phyloP scores from a whole-genome alignment of 2,329 filamentous ascomycete species.

The Fusarium xyrophilum region DNA sequence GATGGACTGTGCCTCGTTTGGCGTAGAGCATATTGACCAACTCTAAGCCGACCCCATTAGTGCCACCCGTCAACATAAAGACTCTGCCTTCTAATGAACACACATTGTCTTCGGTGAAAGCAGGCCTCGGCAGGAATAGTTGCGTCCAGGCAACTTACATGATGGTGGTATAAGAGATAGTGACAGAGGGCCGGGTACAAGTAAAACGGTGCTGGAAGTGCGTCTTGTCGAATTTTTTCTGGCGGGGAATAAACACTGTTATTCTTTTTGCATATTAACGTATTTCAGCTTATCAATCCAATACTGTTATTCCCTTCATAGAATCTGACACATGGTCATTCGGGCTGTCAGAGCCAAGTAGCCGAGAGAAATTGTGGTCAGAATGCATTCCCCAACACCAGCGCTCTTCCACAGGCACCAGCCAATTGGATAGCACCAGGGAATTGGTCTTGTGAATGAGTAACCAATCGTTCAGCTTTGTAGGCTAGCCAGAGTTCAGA shows the following conservation, averaged over 20 bases:
- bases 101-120: constrained; percentile 41
- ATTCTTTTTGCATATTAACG: fast-evolving
- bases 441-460: too few relatives aligned
- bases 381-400: neutral
- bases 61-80: constrained; percentile 59
- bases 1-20: constrained; percentile 60
- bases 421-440: too few relatives aligned
- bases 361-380: neutral
- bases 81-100: constrained; percentile 41
- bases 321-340: neutral
- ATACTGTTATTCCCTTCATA: neutral
- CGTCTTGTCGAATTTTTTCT: too few relatives aligned
- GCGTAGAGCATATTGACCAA: constrained; percentile 60
- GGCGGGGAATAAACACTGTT: too few relatives aligned
- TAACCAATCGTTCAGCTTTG: neutral
- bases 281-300: neutral
- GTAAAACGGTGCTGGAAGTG: too few relatives aligned
- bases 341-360: neutral
- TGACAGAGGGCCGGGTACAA: fast-evolving
- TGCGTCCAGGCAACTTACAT: constrained; percentile 7
- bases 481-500: neutral
- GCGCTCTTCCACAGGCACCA: too few relatives aligned
- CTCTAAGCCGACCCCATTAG: constrained; percentile 56
- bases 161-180: fast-evolving
- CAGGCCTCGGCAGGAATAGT: constrained; percentile 30